These are phyloP conservation scores for Pichia gijzeniarum DNA, from an alignment of 805 yeast genomes.

Conservation along the genomic window DNA sequence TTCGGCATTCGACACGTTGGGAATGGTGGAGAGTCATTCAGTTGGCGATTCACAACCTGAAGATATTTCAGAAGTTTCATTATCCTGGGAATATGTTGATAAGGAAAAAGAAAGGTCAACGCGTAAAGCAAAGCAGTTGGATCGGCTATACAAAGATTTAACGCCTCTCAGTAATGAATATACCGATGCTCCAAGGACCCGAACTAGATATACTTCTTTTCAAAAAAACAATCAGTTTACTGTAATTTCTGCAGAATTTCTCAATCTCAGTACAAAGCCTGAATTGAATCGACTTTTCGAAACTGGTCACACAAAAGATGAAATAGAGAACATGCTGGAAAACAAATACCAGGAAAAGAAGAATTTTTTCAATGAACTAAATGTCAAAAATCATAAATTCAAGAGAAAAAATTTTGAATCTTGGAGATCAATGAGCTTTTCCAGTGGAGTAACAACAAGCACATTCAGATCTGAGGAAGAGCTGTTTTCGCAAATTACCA, in stretches of 20 bases:
- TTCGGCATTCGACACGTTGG: too few species aligned
- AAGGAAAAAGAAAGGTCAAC: neutral
- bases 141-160: constrained; percentile 11
- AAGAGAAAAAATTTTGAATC: constrained; percentile 24
- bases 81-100: constrained; percentile 6
- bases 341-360: constrained; percentile 24
- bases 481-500: neutral
- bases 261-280: constrained; percentile 22
- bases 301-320: constrained; percentile 20
- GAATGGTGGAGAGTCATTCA: neutral
- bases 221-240: constrained; percentile 31
- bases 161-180: constrained; percentile 19
- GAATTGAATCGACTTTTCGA: constrained; percentile 22
- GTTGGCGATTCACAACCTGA: constrained; percentile 9
- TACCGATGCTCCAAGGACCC: constrained; percentile 11
- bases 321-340: constrained; percentile 26
- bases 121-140: constrained; percentile 12
- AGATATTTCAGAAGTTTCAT: neutral
- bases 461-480: constrained; percentile 8
- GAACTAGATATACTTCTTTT: constrained; percentile 23
- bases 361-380: constrained; percentile 22
- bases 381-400: constrained; percentile 25
- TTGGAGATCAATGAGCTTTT: constrained; percentile 10
- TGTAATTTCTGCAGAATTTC: constrained; percentile 29
- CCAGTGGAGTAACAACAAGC: neutral